Evolutionary conservation across 2,329 filamentous ascomycete genomes (phyloP), one percentile per base, ranked within the genome.

Genomic region (Pseudocercospora musae): DNA sequence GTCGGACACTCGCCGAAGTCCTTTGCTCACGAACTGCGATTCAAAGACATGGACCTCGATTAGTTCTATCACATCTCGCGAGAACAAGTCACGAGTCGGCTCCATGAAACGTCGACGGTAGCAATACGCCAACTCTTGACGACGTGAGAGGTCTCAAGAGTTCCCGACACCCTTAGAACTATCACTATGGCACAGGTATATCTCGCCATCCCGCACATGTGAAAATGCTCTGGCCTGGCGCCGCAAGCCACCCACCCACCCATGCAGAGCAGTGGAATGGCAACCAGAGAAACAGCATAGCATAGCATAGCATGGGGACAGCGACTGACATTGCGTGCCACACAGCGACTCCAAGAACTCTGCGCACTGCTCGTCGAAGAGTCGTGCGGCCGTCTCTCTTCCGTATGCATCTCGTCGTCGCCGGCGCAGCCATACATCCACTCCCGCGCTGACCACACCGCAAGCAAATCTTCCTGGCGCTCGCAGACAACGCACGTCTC

Each of bases 291-390:
- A 46, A n/a, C 13, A 46, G 49, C 48, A n/a, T n/a, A n/a, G n/a
- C n/a, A n/a, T n/a, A n/a, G n/a, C n/a, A n/a, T n/a, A n/a, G n/a
- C n/a, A n/a, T n/a, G n/a, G n/a, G n/a, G n/a, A n/a, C n/a, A n/a
- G n/a, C n/a, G 49, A 63, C 65, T 65, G 63, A 68, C 62, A 58
- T 40, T n/a, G 37, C 44, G 57, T 58, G 54, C 37, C 44, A 66
- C 66, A 84, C 90, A 94, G 91, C 82, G 87, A 78, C 79, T 90
- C 69, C 87, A 89, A 73, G 91, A 97, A 85, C 90, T 98, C 74
- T 96, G 92, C 82, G 86, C 89, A 80, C 87, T 96, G 75, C 85
- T 97, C 66, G 89, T 98, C 67, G 88, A 92, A 74, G 92, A 97
- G 75, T 84, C 91, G 63, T 94, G 95, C 77, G 95, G 95, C 74